phyloP scores from a whole-genome alignment of 179 eudicot genomes.

The Pouteria campechiana region DNA sequence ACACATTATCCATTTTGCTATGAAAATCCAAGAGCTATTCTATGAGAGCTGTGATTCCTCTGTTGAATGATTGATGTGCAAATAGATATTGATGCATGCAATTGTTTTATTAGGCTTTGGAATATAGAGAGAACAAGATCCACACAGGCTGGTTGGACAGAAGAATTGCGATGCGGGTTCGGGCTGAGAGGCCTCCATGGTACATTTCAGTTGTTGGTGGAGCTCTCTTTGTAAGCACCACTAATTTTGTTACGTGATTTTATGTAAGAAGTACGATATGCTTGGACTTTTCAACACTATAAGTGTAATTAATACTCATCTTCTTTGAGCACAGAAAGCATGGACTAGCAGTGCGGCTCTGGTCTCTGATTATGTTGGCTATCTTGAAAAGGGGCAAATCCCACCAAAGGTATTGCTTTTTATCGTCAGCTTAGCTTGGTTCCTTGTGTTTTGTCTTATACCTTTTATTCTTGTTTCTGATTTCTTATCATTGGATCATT shows the following conservation, averaged over 20 bases:
- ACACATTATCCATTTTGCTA: no score
- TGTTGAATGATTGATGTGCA: neutral
- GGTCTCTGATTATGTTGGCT: constrained; percentile 94
- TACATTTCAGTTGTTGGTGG: constrained; percentile 99
- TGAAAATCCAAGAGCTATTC: neutral
- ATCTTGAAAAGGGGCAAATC: constrained; percentile 98
- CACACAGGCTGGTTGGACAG: constrained; percentile 99
- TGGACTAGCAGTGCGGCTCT: constrained; percentile 95
- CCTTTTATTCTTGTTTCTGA: neutral
- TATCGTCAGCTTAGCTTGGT: no score
- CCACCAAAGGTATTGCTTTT: constrained; percentile 76
- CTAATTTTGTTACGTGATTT: no score
- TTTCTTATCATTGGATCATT: neutral
- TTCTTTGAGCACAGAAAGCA: constrained; percentile 99
- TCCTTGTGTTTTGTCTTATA: neutral
- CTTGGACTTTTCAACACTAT: no score
- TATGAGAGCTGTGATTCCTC: no score
- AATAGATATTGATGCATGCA: neutral
- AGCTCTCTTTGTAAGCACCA: constrained; percentile 78
- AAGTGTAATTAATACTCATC: no score
- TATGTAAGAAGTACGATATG: no score
- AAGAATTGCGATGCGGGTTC: constrained; percentile 99
- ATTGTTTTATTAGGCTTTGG: constrained; percentile 54
- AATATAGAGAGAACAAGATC: constrained; percentile 86
- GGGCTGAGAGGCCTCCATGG: constrained; percentile 99